Evolutionary conservation across 2,329 filamentous ascomycete genomes (phyloP).

Genomic region (Fusarium globosum): DNA sequence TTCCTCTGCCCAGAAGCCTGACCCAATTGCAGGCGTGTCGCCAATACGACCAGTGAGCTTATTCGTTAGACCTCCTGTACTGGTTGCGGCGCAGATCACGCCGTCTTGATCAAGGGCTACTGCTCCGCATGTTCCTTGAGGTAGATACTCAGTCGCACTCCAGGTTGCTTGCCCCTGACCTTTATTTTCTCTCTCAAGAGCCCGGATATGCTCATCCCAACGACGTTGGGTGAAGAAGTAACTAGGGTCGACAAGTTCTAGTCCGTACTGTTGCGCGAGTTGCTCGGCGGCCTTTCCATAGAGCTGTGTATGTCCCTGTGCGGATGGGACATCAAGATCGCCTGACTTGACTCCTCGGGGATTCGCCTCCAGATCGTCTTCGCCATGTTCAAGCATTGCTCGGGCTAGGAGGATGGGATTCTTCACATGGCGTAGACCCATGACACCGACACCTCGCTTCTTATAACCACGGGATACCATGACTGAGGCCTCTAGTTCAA

Average conservation of each 20-base stretch:
- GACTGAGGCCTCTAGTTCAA: conserved; percentile 87
- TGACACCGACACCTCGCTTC: conserved; percentile 83
- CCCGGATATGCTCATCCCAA: conserved; percentile 81
- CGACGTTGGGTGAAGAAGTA: conserved; percentile 85
- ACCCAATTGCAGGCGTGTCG: conserved; percentile 85
- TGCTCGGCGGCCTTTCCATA: conserved; percentile 75
- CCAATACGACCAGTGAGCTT: conserved; percentile 87
- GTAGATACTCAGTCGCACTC: conserved; percentile 74
- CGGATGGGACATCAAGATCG: conserved; percentile 61
- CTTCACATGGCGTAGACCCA: conserved; percentile 77
- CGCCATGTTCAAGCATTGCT: conserved; percentile 75
- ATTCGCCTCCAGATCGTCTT: conserved; percentile 64
- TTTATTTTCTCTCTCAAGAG: conserved; percentile 61
- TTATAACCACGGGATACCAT: conserved; percentile 81
- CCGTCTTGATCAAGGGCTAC: conserved; percentile 84
- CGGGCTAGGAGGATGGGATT: conserved; percentile 82
- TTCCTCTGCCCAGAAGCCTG: conserved; percentile 91
- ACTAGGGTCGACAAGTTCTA: conserved; percentile 73
- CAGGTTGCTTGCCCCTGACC: conserved; percentile 60
- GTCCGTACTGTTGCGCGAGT: conserved; percentile 74
- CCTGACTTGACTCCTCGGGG: background rate
- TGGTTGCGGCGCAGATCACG: conserved; percentile 74
- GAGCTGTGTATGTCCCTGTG: conserved; percentile 77
- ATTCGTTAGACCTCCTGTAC: conserved; percentile 85
- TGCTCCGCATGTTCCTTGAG: conserved; percentile 86